These are phyloP conservation scores for Yarrowia keelungensis DNA, from an alignment of 805 yeast species.

Conservation along the genomic window DNA sequence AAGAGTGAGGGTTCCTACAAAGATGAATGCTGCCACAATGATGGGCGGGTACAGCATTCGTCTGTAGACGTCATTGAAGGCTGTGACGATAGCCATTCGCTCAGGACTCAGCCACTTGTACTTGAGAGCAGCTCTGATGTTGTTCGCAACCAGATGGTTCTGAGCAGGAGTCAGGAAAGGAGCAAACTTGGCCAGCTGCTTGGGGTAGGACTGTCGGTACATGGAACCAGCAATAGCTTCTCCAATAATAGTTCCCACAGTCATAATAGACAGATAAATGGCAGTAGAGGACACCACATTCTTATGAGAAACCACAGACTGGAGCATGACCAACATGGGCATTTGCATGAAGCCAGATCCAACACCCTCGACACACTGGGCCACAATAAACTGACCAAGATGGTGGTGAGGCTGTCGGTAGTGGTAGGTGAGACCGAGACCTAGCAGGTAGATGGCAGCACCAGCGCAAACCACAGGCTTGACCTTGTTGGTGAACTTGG, in stretches of 20 bases:
- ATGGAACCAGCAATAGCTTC: constrained; percentile 70
- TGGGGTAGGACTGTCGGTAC: constrained; percentile 68
- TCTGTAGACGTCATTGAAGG: constrained; percentile 38
- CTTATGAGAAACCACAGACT: constrained; percentile 65
- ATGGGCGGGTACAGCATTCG: constrained; percentile 36
- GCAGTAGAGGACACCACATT: constrained; percentile 69
- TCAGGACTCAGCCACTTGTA: constrained; percentile 27
- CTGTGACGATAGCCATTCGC: constrained; percentile 31
- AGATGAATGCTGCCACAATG: constrained; percentile 28
- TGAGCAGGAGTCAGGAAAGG: constrained; percentile 1
- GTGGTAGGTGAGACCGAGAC: constrained; percentile 65
- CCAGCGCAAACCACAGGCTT: constrained; percentile 70
- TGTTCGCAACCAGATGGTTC: constrained; percentile 16
- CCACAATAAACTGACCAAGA: constrained; percentile 66
- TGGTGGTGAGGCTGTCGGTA: constrained; percentile 62
- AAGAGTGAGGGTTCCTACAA: constrained; percentile 25
- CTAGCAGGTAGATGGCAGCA: constrained; percentile 61
- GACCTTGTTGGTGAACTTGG: constrained; percentile 54
- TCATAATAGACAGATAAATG: constrained; percentile 62
- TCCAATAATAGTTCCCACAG: constrained; percentile 71
- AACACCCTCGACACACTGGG: constrained; percentile 68
- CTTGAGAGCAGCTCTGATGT: constrained; percentile 3
- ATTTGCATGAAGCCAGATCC: constrained; percentile 78
- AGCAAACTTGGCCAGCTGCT: constrained; percentile 42
- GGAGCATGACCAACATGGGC: constrained; percentile 65